phyloP scores from a whole-genome alignment of 495 filamentous ascomycete species.

The Penicillium angulare region DNA sequence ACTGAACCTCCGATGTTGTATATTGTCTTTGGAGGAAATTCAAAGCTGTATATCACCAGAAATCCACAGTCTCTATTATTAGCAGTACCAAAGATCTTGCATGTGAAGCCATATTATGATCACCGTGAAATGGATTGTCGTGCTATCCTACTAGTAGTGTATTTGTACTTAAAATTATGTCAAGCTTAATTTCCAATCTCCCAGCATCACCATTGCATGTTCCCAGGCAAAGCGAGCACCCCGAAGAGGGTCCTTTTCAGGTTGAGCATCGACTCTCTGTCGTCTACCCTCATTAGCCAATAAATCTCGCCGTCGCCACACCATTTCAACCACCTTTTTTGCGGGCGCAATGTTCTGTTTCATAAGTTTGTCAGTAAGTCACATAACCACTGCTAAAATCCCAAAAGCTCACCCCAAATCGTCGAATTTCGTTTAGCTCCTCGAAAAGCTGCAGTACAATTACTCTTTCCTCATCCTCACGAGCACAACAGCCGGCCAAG shows the following conservation, averaged over 20 bases:
- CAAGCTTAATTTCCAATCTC: slow-evolving; percentile 24
- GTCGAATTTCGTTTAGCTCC: slow-evolving; percentile 8
- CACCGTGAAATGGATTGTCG: too few relatives aligned
- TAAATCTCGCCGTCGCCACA: slow-evolving; percentile 22
- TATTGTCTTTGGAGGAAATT: too few relatives aligned
- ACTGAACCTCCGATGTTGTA: too few relatives aligned
- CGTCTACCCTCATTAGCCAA: slow-evolving; percentile 22
- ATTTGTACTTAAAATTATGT: slow-evolving; percentile 10
- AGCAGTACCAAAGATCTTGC: too few relatives aligned
- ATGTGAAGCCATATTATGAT: too few relatives aligned
- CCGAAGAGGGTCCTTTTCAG: slow-evolving; percentile 1
- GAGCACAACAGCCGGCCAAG: slow-evolving; percentile 24
- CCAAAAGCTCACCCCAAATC: slow-evolving; percentile 10
- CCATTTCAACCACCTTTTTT: slow-evolving; percentile 27
- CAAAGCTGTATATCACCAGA: too few relatives aligned
- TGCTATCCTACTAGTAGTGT: too few relatives aligned
- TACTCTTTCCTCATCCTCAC: slow-evolving; percentile 17
- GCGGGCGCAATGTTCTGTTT: slow-evolving; percentile 32
- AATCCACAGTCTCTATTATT: too few relatives aligned
- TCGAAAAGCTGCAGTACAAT: slow-evolving; percentile 21
- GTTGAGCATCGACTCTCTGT: background rate
- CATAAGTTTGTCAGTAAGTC: too few relatives aligned
- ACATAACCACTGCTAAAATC: too few relatives aligned
- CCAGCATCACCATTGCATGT: slow-evolving; percentile 28
- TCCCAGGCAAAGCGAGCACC: slow-evolving; percentile 31